Evolutionary conservation across 495 filamentous ascomycete species (phyloP), one percentile per base, ranked within the genome.

Genomic region (Darksidea phi): DNA sequence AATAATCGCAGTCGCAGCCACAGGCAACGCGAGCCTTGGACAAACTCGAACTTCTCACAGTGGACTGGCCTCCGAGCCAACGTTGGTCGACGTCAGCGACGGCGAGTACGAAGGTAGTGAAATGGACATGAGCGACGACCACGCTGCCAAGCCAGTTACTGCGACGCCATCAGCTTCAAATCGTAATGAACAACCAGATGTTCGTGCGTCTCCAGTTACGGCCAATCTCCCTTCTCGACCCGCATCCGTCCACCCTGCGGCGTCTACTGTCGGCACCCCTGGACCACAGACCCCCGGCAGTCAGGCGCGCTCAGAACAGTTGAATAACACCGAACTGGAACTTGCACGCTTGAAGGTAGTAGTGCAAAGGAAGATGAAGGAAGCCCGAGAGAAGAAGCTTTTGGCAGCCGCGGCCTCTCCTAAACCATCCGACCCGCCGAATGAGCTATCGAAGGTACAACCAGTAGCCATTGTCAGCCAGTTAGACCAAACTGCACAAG

Each of bases 31-130:
- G 17, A 38, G 43, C 12, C 51, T 32, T 32, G 7, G 13, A 12
- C 52, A 66, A 34, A 64, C 34, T 21, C 60, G 59, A 21, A 56
- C 54, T 23, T 42, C 28, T 32, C 10, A 32, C 28, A 32, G 10
- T 3, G 28, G 10, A 3, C 10, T 32, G 10, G 28, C 28, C 28
- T 32, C 28, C 63, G 76, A 67, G 70, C 70, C 13, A 54, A 69
- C 88, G 15, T 79, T 89, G 25, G 96, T 97, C 68, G 88, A 96
- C 57, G 86, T 95, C 34, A 96, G 83, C 64, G 85, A 85, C 23
- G 82, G 86, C 59, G 85, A 86, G 48, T 75, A 74, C 32, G 74
- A 76, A 3, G 79, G 79, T 38, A 77, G 71, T 25, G 63, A 58
- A 0, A 73, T 73, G 69, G 73, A 72, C 15, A 34, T 75, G 26